Evolutionary conservation across 2,329 filamentous ascomycete genomes (phyloP).

Genomic region (Neofusicoccum laricinum): DNA sequence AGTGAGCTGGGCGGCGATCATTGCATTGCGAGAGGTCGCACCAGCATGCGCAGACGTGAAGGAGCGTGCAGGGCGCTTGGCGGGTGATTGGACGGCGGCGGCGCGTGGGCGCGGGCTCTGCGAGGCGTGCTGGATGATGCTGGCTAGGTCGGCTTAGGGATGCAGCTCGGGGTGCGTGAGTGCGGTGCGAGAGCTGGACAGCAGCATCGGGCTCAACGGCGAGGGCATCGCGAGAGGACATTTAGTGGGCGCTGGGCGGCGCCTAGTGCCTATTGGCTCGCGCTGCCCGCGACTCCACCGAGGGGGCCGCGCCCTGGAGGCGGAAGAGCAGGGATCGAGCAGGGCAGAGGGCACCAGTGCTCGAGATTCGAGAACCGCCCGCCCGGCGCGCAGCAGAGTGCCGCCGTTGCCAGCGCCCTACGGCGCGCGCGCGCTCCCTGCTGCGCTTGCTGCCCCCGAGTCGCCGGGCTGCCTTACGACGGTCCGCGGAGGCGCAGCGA

Average conservation of each 20-base stretch:
- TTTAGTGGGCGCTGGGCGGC: background rate
- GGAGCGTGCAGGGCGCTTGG: conserved; percentile 5
- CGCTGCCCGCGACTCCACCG: background rate
- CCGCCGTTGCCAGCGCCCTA: background rate
- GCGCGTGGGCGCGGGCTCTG: background rate
- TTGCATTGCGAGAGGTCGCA: conserved; percentile 13
- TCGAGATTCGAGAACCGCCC: background rate
- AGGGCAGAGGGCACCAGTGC: background rate
- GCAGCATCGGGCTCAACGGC: background rate
- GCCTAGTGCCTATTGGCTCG: background rate
- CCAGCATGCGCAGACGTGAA: conserved; percentile 8
- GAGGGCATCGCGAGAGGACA: conserved; percentile 6
- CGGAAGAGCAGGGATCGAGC: background rate
- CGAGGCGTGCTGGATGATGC: background rate
- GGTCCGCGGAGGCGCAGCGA: conserved; percentile 7
- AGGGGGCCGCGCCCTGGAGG: background rate
- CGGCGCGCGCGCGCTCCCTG: background rate
- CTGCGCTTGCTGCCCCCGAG: background rate
- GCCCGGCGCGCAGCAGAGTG: background rate
- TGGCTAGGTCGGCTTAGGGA: no score
- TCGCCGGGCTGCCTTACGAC: background rate
- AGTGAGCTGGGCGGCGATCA: conserved; percentile 12
- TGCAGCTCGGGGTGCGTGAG: background rate
- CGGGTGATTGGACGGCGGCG: conserved; percentile 1
- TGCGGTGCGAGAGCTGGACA: background rate